phyloP scores from a whole-genome alignment of 352 stramenopile genomes.

The Thraustotheca clavata region DNA sequence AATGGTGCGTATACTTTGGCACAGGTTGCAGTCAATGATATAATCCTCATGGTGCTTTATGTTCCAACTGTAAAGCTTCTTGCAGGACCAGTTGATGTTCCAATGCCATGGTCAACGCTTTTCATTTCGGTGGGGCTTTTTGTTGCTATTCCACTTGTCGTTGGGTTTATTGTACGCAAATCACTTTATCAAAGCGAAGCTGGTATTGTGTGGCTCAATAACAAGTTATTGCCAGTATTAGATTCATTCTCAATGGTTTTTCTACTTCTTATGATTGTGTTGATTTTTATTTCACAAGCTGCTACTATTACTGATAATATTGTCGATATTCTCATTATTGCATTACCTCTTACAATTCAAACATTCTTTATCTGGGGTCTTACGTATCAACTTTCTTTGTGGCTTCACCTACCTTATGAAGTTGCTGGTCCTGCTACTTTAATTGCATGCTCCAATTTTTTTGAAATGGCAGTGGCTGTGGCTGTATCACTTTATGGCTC shows the following conservation, averaged over 20 bases:
- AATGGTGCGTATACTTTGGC: slow-evolving; percentile 59
- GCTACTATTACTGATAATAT: slow-evolving; percentile 45
- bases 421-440: slow-evolving; percentile 34
- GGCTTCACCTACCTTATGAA: slow-evolving; percentile 18
- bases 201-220: slow-evolving; percentile 36
- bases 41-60: slow-evolving; percentile 54
- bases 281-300: slow-evolving; percentile 68
- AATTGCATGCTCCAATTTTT: slow-evolving; percentile 84
- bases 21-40: slow-evolving; percentile 62
- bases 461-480: slow-evolving; percentile 62
- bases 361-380: slow-evolving; percentile 51
- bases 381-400: slow-evolving; percentile 40
- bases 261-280: slow-evolving; percentile 57
- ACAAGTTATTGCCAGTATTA: slow-evolving; percentile 34
- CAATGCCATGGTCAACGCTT: slow-evolving; percentile 30
- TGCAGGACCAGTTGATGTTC: slow-evolving; percentile 31
- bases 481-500: slow-evolving; percentile 59
- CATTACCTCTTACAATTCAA: slow-evolving; percentile 52
- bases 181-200: slow-evolving; percentile 25
- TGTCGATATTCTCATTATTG: slow-evolving; percentile 45
- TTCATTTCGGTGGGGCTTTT: slow-evolving; percentile 54
- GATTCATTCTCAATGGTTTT: slow-evolving; percentile 41
- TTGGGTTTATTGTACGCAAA: slow-evolving; percentile 28
- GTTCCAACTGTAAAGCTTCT: slow-evolving; percentile 52
- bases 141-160: slow-evolving; percentile 55